Evolutionary conservation across 805 yeast species (phyloP).

Genomic region (Myxozyma udenii): DNA sequence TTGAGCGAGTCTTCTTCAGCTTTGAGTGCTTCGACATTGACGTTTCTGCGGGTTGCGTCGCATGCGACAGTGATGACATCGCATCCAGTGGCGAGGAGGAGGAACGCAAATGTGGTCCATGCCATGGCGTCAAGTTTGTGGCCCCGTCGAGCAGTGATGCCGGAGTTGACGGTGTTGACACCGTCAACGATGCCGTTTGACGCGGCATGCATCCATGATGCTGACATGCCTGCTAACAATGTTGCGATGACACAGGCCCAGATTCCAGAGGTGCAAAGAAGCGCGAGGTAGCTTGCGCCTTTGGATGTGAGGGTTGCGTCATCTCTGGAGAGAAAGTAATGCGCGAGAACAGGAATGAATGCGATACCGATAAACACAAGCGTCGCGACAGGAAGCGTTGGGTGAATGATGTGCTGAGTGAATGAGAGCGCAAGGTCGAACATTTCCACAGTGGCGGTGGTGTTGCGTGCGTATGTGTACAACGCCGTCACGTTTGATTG

Average conservation of each 20-base stretch:
- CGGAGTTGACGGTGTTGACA: constrained; percentile 3
- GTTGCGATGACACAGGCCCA: constrained; percentile 19
- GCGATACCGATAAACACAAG: constrained; percentile 37
- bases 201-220: constrained; percentile 22
- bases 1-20: too few relatives aligned
- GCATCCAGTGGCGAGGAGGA: constrained; percentile 6
- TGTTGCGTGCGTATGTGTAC: neutral
- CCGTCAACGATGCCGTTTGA: neutral
- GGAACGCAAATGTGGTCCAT: constrained; percentile 24
- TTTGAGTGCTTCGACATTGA: neutral
- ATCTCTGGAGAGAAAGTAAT: neutral
- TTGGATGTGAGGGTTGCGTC: neutral
- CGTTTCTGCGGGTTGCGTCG: too few relatives aligned
- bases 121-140: constrained; percentile 25
- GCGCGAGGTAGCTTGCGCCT: too few relatives aligned
- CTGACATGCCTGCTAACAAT: constrained; percentile 20
- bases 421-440: constrained; percentile 22
- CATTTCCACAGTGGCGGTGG: constrained; percentile 20
- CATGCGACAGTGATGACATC: constrained; percentile 8
- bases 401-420: constrained; percentile 38
- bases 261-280: neutral
- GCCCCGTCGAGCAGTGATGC: constrained; percentile 8
- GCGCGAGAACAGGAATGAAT: constrained; percentile 2
- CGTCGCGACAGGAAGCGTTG: constrained; percentile 44
- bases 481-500: neutral